Percentiles rank a stretch among this genome's conserved stretches.
These are phyloP conservation scores for Termitomyces sp. DNA, from an alignment of 768 basidiomycete species.

Conservation along the genomic window DNA sequence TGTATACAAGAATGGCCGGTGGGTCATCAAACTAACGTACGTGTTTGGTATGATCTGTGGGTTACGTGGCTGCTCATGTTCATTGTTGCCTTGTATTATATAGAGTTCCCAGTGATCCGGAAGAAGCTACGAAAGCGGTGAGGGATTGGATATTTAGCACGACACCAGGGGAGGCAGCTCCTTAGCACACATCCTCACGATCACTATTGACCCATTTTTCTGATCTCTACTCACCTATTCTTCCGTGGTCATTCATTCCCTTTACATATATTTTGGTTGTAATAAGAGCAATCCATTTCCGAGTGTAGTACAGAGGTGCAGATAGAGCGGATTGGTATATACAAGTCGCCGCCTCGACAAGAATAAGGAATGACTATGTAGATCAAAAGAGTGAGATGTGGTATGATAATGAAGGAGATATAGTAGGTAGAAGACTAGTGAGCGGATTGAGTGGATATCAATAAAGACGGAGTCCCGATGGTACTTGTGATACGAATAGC, in stretches of 20 bases:
- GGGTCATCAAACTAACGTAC: slow-evolving; percentile 77
- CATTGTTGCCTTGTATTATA: neutral
- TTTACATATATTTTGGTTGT: neutral
- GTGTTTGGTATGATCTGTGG: slow-evolving; percentile 26
- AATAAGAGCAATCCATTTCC: slow-evolving; percentile 7
- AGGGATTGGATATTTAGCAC: slow-evolving; percentile 76
- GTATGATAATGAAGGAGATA: slow-evolving; percentile 8
- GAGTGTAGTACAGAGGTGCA: neutral
- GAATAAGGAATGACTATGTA: neutral
- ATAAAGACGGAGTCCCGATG: slow-evolving; percentile 3
- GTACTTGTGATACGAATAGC: slow-evolving; percentile 11
- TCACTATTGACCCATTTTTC: neutral
- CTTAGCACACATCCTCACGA: neutral
- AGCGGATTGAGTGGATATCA: neutral
- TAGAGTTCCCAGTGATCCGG: slow-evolving; percentile 72
- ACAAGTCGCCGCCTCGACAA: slow-evolving; percentile 6
- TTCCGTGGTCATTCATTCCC: neutral
- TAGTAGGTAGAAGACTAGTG: neutral
- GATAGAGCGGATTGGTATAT: neutral
- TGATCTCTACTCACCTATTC: neutral
- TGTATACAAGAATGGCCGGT: slow-evolving; percentile 69
- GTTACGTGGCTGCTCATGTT: neutral
- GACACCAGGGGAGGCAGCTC: neutral
- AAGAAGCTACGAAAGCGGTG: slow-evolving; percentile 63
- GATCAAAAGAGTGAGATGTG: slow-evolving; percentile 3